phyloP scores from a whole-genome alignment of 495 filamentous ascomycete species.

The Penicillium alfredii region DNA sequence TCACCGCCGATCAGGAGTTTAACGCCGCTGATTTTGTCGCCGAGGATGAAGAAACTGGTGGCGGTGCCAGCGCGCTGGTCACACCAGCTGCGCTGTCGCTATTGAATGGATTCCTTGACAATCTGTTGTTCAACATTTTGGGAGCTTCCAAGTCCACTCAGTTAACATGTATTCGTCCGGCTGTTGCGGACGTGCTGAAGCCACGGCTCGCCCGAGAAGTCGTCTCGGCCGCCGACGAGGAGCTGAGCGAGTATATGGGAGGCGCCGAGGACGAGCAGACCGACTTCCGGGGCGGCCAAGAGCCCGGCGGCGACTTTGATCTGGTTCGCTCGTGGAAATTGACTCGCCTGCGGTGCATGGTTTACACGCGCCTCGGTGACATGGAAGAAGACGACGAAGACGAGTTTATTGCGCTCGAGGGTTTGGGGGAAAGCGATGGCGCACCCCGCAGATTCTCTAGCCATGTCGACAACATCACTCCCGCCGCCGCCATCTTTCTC shows the following conservation, averaged over 20 bases:
- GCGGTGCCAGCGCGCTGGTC: conserved; percentile 55
- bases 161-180: conserved; percentile 69
- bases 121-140: conserved; percentile 84
- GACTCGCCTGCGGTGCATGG: conserved; percentile 90
- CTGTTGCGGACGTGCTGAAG: conserved; percentile 82
- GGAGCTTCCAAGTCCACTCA: conserved; percentile 75
- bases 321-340: conserved; percentile 85
- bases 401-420: conserved; percentile 67
- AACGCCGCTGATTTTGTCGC: conserved; percentile 61
- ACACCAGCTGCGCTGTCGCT: conserved; percentile 68
- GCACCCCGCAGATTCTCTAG: conserved; percentile 49
- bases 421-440: conserved; percentile 48
- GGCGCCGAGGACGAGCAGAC: conserved; percentile 65
- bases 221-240: conserved; percentile 81
- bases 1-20: conserved; percentile 78
- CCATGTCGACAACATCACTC: conserved; percentile 68
- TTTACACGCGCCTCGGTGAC: conserved; percentile 92
- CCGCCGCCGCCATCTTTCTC: conserved; percentile 90
- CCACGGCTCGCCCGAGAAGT: conserved; percentile 82
- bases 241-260: conserved; percentile 80
- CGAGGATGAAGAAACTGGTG: conserved; percentile 55
- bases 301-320: conserved; percentile 64
- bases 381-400: conserved; percentile 98
- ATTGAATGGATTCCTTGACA: conserved; percentile 91
- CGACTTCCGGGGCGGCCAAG: conserved; percentile 48